phyloP scores from a whole-genome alignment of 2,329 filamentous ascomycete genomes.

The Pseudogymnoascus sp. region DNA sequence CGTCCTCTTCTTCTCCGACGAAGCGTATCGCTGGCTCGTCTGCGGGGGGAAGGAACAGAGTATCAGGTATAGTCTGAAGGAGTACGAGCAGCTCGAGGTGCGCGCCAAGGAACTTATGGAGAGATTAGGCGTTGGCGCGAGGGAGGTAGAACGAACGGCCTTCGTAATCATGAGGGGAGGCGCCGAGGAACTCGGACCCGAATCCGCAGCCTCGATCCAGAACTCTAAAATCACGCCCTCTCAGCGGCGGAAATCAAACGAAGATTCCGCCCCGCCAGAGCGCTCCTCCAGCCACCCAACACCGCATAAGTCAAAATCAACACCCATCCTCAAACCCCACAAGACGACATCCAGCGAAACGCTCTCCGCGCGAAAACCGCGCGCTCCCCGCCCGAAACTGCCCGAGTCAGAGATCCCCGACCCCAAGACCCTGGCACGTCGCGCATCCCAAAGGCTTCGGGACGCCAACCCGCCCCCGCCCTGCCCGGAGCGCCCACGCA shows the following conservation, averaged over 20 bases:
- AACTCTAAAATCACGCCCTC: not conserved
- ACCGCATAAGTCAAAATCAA: not conserved
- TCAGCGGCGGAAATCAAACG: not conserved
- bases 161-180: slow-evolving; percentile 49
- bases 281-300: not conserved
- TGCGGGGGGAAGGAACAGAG: slow-evolving; percentile 39
- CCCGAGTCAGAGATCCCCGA: not conserved
- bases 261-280: not conserved
- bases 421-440: not conserved
- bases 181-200: not conserved
- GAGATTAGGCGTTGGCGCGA: slow-evolving; percentile 46
- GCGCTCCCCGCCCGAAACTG: not conserved
- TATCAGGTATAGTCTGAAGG: slow-evolving; percentile 62
- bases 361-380: not conserved
- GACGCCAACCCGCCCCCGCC: not conserved
- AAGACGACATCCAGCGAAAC: not conserved
- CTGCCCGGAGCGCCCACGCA: not conserved
- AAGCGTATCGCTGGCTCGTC: slow-evolving; percentile 65
- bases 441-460: not conserved
- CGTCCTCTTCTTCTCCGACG: slow-evolving; percentile 72
- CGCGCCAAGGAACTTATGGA: slow-evolving; percentile 35
- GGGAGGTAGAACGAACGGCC: slow-evolving; percentile 61
- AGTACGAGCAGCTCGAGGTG: slow-evolving; percentile 51
- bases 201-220: not conserved
- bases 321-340: not conserved